Conservation (phyloP, 139 green algal genomes). For the Bryopsis sp. region DNA sequence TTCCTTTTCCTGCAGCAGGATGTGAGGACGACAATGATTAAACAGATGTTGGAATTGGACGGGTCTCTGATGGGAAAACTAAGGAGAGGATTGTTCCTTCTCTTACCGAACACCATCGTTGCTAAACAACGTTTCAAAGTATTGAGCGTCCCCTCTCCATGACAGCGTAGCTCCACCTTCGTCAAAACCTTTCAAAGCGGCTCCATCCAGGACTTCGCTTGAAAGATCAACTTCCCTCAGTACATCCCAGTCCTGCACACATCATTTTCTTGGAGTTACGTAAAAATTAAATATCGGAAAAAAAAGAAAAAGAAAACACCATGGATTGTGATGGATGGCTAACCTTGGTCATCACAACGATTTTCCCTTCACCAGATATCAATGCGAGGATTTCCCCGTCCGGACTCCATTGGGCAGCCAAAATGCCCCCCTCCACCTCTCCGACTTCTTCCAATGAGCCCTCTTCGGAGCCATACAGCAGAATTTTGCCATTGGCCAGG, state of each 20-base stretch:
- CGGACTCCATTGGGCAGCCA: slow-evolving; percentile 54
- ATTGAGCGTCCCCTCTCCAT: slow-evolving; percentile 18
- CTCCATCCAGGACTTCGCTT: background rate
- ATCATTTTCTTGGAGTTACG: background rate
- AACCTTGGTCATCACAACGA: slow-evolving; percentile 73
- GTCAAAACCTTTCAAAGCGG: background rate
- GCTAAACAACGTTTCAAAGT: background rate
- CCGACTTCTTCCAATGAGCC: slow-evolving; percentile 43
- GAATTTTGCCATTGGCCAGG: slow-evolving; percentile 40
- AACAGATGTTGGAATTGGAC: too few relatives aligned
- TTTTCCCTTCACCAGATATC: slow-evolving; percentile 35
- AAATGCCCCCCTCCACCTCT: slow-evolving; percentile 50
- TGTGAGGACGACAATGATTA: too few relatives aligned
- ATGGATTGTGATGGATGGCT: background rate
- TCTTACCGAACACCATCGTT: background rate
- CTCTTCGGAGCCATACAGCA: slow-evolving; percentile 37
- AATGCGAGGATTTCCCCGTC: slow-evolving; percentile 70
- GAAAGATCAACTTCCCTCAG: background rate
- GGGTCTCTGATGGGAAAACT: too few relatives aligned
- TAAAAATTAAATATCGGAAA: background rate
- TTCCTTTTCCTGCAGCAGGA: too few relatives aligned
- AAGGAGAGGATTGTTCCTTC: background rate
- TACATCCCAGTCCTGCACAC: background rate
- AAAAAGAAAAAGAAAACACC: background rate
- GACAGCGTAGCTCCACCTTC: slow-evolving; percentile 3